Base-by-base conservation (phyloP, 1,284 basidiomycete genomes). In the Schizophyllum commune region DNA sequence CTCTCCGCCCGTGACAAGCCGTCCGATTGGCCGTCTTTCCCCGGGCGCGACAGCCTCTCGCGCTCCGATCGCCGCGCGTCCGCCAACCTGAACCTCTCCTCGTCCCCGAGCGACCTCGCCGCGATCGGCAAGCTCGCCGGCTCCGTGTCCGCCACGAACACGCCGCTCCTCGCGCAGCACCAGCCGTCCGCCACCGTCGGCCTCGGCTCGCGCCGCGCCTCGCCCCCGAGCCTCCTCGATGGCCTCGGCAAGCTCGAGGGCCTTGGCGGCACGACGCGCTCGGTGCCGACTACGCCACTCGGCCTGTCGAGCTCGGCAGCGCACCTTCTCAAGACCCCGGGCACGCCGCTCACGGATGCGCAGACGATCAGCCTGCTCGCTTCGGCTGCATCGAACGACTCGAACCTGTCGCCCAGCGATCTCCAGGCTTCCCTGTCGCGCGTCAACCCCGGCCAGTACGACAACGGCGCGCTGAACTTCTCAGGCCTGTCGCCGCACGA, bases 21-120 rank as follows among this genome's bases (percentile, higher is more conserved):
- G 1, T 94, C 94, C 2, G 94, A 98, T 72, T 98, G 96, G 96
- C 92, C 94, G 54, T 92, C 91, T 70, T 97, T 94, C 74, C 75
- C 82, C 60, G 83, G 86, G 70, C 77, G 76, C 62, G 88, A 89
- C 56, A 76, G 78, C 27, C 69, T 83, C 57, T 72, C 73, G 60
- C 83, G 86, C 61, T 70, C 75, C 47, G 86, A 88, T 60, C 83
- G 86, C 64, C 84, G 87, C 56, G 84, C 78, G 21, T 85, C 86
- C 54, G 89, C 88, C 2, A 90, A 88, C 69, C 87, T 89, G n/a
- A 83, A 82, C 61, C 72, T 90, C 68, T 83, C 79, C 11, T 83
- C 83, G 7, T 77, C 81, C 34, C 78, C 78, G 22, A 68, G 82
- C 0, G 78, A 82, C 62, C 86, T 88, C 69, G 65, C 75, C 64